A percentile compares a stretch with the other conserved stretches of the same genome.
Conservation (phyloP, 129 eudicot genomes). For the Kitagawia praeruptora region DNA sequence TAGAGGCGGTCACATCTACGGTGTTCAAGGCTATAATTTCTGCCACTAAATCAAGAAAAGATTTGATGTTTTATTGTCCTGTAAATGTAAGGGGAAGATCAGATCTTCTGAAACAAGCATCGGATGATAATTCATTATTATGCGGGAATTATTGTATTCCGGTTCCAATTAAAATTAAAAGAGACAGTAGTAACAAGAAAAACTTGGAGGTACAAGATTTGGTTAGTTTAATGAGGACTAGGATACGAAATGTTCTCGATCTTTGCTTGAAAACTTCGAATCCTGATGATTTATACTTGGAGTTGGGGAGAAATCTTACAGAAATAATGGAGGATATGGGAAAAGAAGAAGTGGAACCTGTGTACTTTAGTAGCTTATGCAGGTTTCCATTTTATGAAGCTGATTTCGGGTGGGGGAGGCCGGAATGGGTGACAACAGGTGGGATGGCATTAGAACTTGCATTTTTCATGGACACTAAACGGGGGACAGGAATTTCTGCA, state of each 20-base stretch:
- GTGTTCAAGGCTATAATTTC: neutral
- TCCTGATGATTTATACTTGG: neutral
- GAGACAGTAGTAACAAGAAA: neutral
- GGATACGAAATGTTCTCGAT: neutral
- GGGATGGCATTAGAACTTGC: neutral
- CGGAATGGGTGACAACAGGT: conserved; percentile 14
- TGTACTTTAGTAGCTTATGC: conserved; percentile 5
- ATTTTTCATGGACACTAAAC: conserved; percentile 7
- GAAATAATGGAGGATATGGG: neutral
- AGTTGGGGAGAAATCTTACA: neutral
- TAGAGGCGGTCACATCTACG: conserved; percentile 4
- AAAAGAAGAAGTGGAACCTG: neutral
- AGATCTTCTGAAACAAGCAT: neutral
- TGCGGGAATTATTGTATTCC: neutral
- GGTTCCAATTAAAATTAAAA: neutral
- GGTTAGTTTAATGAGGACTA: neutral
- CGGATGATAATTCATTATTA: neutral
- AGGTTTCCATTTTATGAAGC: conserved; percentile 23
- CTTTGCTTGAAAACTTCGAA: neutral
- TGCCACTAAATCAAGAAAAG: neutral
- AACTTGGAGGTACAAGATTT: neutral
- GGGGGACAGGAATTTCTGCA: neutral
- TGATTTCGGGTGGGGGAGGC: conserved; percentile 32
- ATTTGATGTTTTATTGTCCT: neutral
- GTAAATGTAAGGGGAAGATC: neutral